Base-by-base conservation (phyloP, 2,329 filamentous ascomycete genomes). In the Phyllosticta citrichinensis region DNA sequence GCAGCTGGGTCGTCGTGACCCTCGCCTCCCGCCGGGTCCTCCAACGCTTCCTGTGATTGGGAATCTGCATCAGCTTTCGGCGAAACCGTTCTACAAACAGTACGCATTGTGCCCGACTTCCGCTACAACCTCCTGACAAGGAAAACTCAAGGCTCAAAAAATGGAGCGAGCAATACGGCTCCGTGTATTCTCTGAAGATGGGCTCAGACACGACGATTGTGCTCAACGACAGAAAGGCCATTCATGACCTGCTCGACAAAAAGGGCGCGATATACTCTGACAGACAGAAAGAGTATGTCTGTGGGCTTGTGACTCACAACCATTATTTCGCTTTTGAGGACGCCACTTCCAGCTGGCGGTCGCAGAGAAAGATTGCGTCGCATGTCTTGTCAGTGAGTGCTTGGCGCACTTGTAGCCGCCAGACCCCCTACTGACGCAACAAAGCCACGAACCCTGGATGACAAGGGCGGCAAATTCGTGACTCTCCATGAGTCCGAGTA, bases 241-340 rank as follows among this genome's bases (percentile, higher is more conserved):
- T 79, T 30, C 75, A 77, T 60, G 70, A 77, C 57, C 70, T 79
- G 2, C 59, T 81, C n/a, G 79, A 80, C 65, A 78, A 77, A 66
- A 76, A 73, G 51, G 75, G 72, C 27, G 68, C 68, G 22, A 73
- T 75, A 9, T 80, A 77, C 65, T 78, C 73, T 57, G 69, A 75
- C 35, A 68, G 79, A 3, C 77, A 78, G 0, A 64, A 68, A 0
- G 76, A 72, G 0, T 76, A 77, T 60, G 75, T 81, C 10, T 65
- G 30, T 22, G 67, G 66, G 6, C 67, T 81, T 19, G 77, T 80
- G 56, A 75, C 75, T 2, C 67, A 71, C 1, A 76, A 76, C 3
- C 74, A 80, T 60, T 78, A 80, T 64, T 61, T 79, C 5, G 67
- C 64, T 14, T 62, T 62, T 14, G 64, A 67, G 64, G 58, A 67